Evolutionary conservation across 1,284 basidiomycete genomes (phyloP).

Genomic region (Abortiporus biennis): DNA sequence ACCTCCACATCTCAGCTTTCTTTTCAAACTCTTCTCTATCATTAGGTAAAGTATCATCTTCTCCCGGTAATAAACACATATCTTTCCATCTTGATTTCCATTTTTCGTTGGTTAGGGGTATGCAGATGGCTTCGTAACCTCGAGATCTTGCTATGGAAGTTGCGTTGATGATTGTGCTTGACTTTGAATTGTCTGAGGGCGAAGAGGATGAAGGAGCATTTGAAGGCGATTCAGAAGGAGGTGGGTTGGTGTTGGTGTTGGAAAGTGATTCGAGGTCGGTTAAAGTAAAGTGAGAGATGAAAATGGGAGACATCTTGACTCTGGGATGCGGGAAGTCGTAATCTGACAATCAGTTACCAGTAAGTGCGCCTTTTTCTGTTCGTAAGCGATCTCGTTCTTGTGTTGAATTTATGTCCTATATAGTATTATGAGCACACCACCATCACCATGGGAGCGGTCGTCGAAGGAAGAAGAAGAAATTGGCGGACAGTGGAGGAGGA

Average conservation of each 20-base stretch:
- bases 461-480: too few species aligned
- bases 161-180: slow-evolving; percentile 22
- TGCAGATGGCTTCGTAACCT: slow-evolving; percentile 62
- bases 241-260: not conserved
- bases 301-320: slow-evolving; percentile 27
- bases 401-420: too few species aligned
- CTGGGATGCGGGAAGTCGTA: too few species aligned
- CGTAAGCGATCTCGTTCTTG: too few species aligned
- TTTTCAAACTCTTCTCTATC: slow-evolving; percentile 53
- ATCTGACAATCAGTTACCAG: too few species aligned
- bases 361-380: too few species aligned
- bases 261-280: not conserved
- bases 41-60: slow-evolving; percentile 42
- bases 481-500: too few species aligned
- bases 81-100: slow-evolving; percentile 89
- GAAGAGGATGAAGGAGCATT: not conserved
- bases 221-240: slow-evolving; percentile 16
- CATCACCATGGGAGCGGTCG: too few species aligned
- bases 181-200: slow-evolving; percentile 15
- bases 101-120: slow-evolving; percentile 82
- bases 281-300: slow-evolving; percentile 28
- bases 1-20: slow-evolving; percentile 87
- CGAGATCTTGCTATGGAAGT: slow-evolving; percentile 44
- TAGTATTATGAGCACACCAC: too few species aligned
- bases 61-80: slow-evolving; percentile 73